A percentile compares a stretch with the other conserved stretches of the same genome.
These are phyloP conservation scores for Potentilla sterilis DNA, from an alignment of 306 rosid species.

Conservation along the genomic window DNA sequence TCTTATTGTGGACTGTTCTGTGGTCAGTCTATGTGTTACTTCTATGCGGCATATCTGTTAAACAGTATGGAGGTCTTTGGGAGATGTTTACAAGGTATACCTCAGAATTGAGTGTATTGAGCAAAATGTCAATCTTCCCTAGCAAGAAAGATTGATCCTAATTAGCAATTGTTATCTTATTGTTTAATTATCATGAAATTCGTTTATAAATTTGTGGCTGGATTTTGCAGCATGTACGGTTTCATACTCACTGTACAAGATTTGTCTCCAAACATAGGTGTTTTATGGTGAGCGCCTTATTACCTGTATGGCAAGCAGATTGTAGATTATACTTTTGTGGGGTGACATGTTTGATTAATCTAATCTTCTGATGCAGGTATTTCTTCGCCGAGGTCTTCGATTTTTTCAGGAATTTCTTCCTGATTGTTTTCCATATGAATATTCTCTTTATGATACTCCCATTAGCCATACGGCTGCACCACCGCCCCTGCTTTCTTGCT, in stretches of 20 bases:
- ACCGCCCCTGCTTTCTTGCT: slow-evolving; percentile 88
- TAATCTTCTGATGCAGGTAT: slow-evolving; percentile 60
- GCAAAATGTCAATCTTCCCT: not conserved
- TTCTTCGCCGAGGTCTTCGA: slow-evolving; percentile 96
- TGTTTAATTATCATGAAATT: slow-evolving; percentile 11
- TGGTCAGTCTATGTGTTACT: slow-evolving; percentile 77
- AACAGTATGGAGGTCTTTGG: slow-evolving; percentile 69
- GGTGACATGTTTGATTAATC: slow-evolving; percentile 15
- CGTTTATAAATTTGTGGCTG: slow-evolving; percentile 26
- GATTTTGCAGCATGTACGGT: slow-evolving; percentile 82
- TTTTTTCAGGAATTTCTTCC: slow-evolving; percentile 78
- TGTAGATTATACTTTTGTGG: slow-evolving; percentile 17
- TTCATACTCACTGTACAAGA: slow-evolving; percentile 89
- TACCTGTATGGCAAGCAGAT: slow-evolving; percentile 8
- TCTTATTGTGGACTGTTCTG: slow-evolving; percentile 55
- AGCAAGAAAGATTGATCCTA: not conserved
- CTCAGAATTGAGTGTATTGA: not conserved
- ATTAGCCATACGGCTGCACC: slow-evolving; percentile 74
- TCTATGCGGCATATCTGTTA: slow-evolving; percentile 60
- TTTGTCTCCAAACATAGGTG: slow-evolving; percentile 90
- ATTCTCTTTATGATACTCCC: slow-evolving; percentile 81
- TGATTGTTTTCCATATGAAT: slow-evolving; percentile 85
- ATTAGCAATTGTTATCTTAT: not conserved
- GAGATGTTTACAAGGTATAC: slow-evolving; percentile 88
- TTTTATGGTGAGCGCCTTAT: slow-evolving; percentile 66